These are phyloP conservation scores for Cornus suecica DNA, from an alignment of 148 eudicot species.

Conservation along the genomic window DNA sequence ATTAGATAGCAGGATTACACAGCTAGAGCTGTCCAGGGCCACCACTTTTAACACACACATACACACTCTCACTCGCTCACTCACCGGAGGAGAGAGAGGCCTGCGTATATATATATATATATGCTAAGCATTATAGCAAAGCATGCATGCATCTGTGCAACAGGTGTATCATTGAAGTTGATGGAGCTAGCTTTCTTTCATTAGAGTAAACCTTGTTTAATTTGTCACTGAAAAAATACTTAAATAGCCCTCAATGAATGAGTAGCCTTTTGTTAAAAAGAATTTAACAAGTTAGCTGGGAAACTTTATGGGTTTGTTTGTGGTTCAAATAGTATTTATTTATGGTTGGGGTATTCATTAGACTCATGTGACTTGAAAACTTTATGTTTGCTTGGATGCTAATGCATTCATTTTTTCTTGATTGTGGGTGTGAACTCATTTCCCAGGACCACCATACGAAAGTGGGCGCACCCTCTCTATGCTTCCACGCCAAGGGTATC, in stretches of 20 bases:
- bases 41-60: not conserved
- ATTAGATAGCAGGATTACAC: conserved; percentile 15
- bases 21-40: conserved; percentile 29
- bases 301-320: conserved; percentile 7
- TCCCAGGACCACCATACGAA: conserved; percentile 4
- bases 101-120: too few relatives aligned
- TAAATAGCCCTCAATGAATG: conserved; percentile 5
- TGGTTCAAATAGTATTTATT: conserved; percentile 4
- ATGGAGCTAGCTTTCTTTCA: not conserved
- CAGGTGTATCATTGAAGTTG: too few relatives aligned
- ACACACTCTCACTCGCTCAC: not conserved
- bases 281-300: not conserved
- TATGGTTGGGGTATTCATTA: conserved; percentile 14
- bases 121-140: conserved; percentile 6
- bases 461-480: not conserved
- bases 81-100: not conserved
- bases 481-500: too few relatives aligned
- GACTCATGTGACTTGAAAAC: conserved; percentile 17
- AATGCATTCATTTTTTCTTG: not conserved
- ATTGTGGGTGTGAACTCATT: conserved; percentile 16
- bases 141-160: conserved; percentile 13
- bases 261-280: not conserved
- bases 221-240: conserved; percentile 3
- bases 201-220: not conserved
- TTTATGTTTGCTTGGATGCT: conserved; percentile 7